Percentiles rank a stretch among this genome's conserved stretches.
Conservation (phyloP, 805 yeast species). For the Nakazawaea sp. region DNA sequence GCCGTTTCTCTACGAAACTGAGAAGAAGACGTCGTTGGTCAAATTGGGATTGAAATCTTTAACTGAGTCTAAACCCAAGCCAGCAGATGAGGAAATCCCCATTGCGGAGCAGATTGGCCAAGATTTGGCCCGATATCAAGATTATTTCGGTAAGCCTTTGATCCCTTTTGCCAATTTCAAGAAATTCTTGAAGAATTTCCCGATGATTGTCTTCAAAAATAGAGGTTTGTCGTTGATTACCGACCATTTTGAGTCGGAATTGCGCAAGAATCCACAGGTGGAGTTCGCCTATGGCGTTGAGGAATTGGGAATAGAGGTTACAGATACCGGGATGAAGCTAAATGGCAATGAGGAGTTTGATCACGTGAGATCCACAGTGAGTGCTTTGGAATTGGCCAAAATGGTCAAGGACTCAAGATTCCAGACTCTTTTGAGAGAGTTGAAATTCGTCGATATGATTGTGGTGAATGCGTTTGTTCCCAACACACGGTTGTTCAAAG, state of each 20-base stretch:
- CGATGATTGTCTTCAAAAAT: conserved; percentile 50
- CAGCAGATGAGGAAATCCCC: not conserved
- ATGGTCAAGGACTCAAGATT: conserved; percentile 19
- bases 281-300: conserved; percentile 18
- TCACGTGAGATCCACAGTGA: conserved; percentile 55
- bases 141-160: conserved; percentile 27
- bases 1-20: conserved; percentile 49
- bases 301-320: conserved; percentile 14
- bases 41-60: not conserved
- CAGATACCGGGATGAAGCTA: conserved; percentile 8
- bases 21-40: conserved; percentile 25
- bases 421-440: conserved; percentile 13
- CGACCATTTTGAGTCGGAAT: conserved; percentile 27
- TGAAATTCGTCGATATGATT: conserved; percentile 42
- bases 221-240: conserved; percentile 54
- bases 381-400: conserved; percentile 31
- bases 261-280: conserved; percentile 34
- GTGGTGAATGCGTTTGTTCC: conserved; percentile 66
- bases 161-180: conserved; percentile 32
- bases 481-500: conserved; percentile 28
- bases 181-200: conserved; percentile 39
- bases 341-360: conserved; percentile 28
- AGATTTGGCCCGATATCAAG: conserved; percentile 30
- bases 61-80: not conserved
- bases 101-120: conserved; percentile 16